Base-by-base conservation (phyloP, 2,329 filamentous ascomycete species). In the Penicillium janthinellum region DNA sequence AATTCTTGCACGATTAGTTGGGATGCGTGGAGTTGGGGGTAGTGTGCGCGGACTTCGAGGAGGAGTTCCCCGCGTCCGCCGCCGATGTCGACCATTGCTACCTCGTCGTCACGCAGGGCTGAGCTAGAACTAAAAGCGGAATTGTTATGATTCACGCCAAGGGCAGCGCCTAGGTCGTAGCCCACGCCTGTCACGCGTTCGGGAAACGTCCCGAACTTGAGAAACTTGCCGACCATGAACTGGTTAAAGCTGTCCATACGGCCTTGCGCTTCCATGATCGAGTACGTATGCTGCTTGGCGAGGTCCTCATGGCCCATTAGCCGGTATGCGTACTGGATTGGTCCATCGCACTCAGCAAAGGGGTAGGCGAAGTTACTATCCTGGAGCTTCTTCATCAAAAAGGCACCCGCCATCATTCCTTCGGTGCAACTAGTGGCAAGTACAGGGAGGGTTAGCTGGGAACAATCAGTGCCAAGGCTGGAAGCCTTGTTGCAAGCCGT, bases 191-290 rank as follows among this genome's bases (percentile, higher is more conserved):
- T 62, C 45, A 71, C 61, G 1, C 73, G 70, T 1, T 74, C 72
- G 4, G 75, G 74, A 51, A 72, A 70, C 1, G 65, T 75, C 5
- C 67, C 66, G n/a, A 69, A 70, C 28, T 72, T 75, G 31, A 71
- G 64, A 37, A 77, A 77, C 53, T 77, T 77, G 52, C 74, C 74
- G 2, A 70, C 69, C 75, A 77, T 77, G 60, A 77, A 77, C n/a
- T 62, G 57, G 35, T 77, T 77, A 51, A 77, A 77, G 52, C 74
- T 77, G 22, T 71, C 69, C 70, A 77, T 75, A 4, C 75, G 74
- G n/a, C 70, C 71, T 56, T 74, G 68, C 1, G 57, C 60, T 12
- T 70, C 67, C 74, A 77, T 77, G 4, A 77, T 77, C 0, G 69
- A 67, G 48, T 77, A 77, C 0, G 74, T 73, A 55, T 77, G 74